phyloP scores from a whole-genome alignment of 2,329 filamentous ascomycete genomes.

The Colletotrichum magnum region DNA sequence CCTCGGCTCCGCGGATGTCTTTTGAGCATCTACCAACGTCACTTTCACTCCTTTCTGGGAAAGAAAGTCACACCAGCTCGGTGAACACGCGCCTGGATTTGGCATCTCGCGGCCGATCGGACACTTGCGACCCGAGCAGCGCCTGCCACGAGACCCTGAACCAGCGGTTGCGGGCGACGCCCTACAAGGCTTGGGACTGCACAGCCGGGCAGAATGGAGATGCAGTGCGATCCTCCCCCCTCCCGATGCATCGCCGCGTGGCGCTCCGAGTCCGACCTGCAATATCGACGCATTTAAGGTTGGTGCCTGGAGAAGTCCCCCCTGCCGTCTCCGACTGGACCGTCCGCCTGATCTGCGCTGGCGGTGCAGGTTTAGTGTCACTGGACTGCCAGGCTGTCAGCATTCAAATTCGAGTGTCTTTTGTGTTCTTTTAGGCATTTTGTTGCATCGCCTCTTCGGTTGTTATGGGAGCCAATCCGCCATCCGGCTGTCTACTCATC shows the following conservation, averaged over 20 bases:
- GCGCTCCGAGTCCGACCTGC: neutral
- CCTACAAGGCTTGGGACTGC: slow-evolving; percentile 16
- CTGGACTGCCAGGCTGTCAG: slow-evolving; percentile 1
- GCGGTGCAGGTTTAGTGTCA: neutral
- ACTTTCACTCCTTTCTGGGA: neutral
- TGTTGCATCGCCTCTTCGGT: neutral
- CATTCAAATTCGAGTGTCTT: neutral
- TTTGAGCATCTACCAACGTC: neutral
- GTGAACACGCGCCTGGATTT: slow-evolving; percentile 4
- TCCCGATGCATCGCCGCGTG: neutral
- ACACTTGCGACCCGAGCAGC: neutral
- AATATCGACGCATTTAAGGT: slow-evolving; percentile 10
- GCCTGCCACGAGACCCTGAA: slow-evolving; percentile 5
- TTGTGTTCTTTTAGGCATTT: neutral
- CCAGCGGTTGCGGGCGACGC: neutral
- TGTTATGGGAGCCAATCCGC: neutral
- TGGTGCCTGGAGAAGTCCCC: slow-evolving; percentile 16
- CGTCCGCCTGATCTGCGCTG: neutral
- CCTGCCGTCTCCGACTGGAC: neutral
- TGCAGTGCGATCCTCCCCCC: neutral
- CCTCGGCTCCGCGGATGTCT: slow-evolving; percentile 20
- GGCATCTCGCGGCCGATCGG: neutral
- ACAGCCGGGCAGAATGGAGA: slow-evolving; percentile 1
- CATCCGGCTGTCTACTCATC: neutral
- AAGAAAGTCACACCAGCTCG: neutral